Evolutionary conservation across 2,329 filamentous ascomycete species (phyloP).

Genomic region (Juglanconis juglandina): DNA sequence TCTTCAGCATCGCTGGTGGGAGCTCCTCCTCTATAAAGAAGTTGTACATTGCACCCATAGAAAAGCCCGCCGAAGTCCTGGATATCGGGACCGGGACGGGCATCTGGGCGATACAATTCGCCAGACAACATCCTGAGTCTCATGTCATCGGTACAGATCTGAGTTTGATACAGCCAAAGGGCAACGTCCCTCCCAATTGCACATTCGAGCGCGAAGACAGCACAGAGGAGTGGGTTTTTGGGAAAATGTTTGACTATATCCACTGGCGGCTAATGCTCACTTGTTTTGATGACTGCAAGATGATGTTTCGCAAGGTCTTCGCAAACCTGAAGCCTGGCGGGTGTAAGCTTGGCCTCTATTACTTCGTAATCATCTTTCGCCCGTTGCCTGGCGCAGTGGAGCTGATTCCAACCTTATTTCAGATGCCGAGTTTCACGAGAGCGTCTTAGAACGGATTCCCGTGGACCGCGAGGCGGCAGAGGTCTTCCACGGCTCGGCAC

Average conservation of each 20-base stretch:
- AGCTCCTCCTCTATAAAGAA: background rate
- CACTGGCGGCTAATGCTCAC: constrained; percentile 7
- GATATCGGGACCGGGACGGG: constrained; percentile 12
- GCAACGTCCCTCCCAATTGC: constrained; percentile 9
- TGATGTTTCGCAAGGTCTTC: background rate
- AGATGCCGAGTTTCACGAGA: constrained; percentile 12
- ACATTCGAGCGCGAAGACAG: constrained; percentile 5
- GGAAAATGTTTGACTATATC: constrained; percentile 10
- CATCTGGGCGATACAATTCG: constrained; percentile 13
- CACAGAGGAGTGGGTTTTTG: constrained; percentile 10
- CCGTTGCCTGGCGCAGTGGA: background rate
- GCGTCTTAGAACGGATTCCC: background rate
- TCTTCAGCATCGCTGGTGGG: constrained; percentile 7
- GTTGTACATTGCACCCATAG: constrained; percentile 2
- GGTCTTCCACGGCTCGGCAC: background rate
- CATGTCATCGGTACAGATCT: constrained; percentile 20
- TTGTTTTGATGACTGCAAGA: constrained; percentile 4
- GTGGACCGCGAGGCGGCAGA: background rate
- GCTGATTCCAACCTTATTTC: background rate
- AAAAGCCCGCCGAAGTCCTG: background rate
- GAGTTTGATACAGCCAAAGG: constrained; percentile 20
- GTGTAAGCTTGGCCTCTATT: background rate
- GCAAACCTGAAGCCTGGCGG: constrained; percentile 4
- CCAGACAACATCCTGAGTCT: constrained; percentile 10
- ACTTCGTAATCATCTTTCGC: no score